Conservation (phyloP, 2,329 filamentous ascomycete species). For the Talaromyces albobiverticillius region DNA sequence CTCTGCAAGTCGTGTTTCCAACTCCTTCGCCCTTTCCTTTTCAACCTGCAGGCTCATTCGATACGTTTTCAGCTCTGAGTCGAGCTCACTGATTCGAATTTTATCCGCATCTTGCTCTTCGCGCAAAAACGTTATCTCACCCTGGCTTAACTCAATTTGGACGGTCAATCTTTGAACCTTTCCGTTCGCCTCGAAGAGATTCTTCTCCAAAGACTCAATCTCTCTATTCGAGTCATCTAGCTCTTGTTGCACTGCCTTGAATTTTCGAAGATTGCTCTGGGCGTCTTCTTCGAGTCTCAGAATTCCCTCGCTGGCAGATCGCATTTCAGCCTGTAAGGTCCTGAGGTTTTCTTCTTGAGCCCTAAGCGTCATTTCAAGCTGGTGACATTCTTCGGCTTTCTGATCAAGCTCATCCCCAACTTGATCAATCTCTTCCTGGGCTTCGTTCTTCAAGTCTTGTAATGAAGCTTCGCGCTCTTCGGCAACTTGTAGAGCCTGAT, state of each 20-base stretch:
- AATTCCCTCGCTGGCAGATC: conserved; percentile 81
- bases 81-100: conserved; percentile 92
- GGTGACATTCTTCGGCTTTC: conserved; percentile 67
- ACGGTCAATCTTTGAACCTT: conserved; percentile 86
- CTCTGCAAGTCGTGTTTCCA: conserved; percentile 71
- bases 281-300: conserved; percentile 88
- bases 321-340: conserved; percentile 91
- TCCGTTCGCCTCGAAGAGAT: conserved; percentile 77
- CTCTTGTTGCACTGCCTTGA: conserved; percentile 79
- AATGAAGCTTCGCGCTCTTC: conserved; percentile 57
- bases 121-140: conserved; percentile 89
- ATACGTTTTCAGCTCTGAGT: conserved; percentile 75
- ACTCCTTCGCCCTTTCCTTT: conserved; percentile 69
- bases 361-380: conserved; percentile 67
- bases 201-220: conserved; percentile 79
- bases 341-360: conserved; percentile 83
- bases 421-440: conserved; percentile 57
- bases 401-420: conserved; percentile 66
- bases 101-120: conserved; percentile 98
- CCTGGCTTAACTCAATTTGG: conserved; percentile 87
- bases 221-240: conserved; percentile 81
- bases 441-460: conserved; percentile 54
- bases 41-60: conserved; percentile 80
- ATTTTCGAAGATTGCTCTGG: conserved; percentile 71
- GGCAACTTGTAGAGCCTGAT: conserved; percentile 76